These are phyloP conservation scores for Pythium aquatile DNA, from an alignment of 352 stramenopile species.

Conservation along the genomic window DNA sequence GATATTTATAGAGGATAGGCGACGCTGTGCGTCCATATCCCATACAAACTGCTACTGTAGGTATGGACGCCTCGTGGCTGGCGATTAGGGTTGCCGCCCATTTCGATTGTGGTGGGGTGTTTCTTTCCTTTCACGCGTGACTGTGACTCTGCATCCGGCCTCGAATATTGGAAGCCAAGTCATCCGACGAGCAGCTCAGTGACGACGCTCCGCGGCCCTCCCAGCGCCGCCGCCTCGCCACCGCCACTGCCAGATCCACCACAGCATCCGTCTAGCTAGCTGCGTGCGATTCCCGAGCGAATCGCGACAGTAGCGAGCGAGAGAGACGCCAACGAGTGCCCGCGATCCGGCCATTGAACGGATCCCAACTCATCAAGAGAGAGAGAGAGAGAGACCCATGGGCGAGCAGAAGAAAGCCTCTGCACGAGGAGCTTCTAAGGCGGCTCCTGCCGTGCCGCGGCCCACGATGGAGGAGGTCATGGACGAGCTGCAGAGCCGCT, in stretches of 20 bases:
- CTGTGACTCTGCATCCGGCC: slow-evolving; percentile 1
- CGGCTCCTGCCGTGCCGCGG: slow-evolving; percentile 6
- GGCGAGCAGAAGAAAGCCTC: slow-evolving; percentile 30
- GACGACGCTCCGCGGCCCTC: background rate
- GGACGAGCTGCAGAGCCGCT: slow-evolving; percentile 95
- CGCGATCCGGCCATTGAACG: background rate
- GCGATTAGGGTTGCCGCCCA: slow-evolving; percentile 1
- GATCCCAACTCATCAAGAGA: background rate
- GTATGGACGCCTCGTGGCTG: background rate
- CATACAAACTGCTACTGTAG: background rate
- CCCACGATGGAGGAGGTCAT: slow-evolving; percentile 89
- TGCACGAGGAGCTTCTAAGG: slow-evolving; percentile 17
- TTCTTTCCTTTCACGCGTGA: background rate
- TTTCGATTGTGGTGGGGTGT: slow-evolving; percentile 4
- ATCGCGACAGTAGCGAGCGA: background rate
- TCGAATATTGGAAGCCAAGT: slow-evolving; percentile 4
- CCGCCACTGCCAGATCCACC: background rate
- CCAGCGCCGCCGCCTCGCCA: background rate
- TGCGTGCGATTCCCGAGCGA: background rate
- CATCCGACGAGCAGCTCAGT: background rate
- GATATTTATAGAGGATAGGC: background rate
- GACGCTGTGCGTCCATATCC: background rate
- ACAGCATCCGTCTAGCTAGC: background rate
- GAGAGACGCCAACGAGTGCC: background rate
- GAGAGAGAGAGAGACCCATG: slow-evolving; percentile 9